Evolutionary conservation across 1,284 basidiomycete genomes (phyloP).

Genomic region (Bjerkandera adusta): DNA sequence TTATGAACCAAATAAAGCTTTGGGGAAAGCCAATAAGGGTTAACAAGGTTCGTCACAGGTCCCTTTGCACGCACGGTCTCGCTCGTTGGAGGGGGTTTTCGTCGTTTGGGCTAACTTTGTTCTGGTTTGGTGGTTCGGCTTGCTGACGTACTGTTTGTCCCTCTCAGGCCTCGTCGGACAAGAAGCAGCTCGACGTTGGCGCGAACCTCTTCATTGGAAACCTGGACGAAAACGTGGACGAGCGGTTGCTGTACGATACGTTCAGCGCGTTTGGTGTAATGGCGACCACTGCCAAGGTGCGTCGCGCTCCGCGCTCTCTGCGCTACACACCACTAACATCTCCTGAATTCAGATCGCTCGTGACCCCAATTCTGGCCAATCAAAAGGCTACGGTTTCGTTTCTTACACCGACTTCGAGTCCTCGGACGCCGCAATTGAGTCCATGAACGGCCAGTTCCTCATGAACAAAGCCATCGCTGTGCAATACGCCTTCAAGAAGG

Average conservation of each 20-base stretch:
- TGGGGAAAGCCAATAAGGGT: slow-evolving; percentile 98
- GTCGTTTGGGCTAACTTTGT: neutral
- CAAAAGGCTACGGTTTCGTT: slow-evolving; percentile 97
- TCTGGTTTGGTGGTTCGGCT: slow-evolving; percentile 1
- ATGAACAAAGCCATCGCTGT: slow-evolving; percentile 98
- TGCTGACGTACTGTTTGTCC: slow-evolving; percentile 11
- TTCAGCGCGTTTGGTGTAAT: slow-evolving; percentile 94
- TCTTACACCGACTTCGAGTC: slow-evolving; percentile 97
- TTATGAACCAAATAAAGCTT: slow-evolving; percentile 99
- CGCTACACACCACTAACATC: slow-evolving; percentile 12
- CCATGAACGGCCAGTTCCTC: slow-evolving; percentile 96
- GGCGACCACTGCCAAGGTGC: slow-evolving; percentile 91
- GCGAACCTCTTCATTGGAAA: slow-evolving; percentile 97
- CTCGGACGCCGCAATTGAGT: slow-evolving; percentile 93
- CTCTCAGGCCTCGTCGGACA: slow-evolving; percentile 84
- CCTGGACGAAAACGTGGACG: slow-evolving; percentile 92
- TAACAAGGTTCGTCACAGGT: slow-evolving; percentile 76
- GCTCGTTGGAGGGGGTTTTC: slow-evolving; percentile 1
- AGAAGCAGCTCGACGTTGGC: slow-evolving; percentile 97
- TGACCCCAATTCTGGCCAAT: slow-evolving; percentile 80
- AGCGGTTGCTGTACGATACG: slow-evolving; percentile 90
- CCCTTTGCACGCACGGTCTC: slow-evolving; percentile 5
- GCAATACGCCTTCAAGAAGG: slow-evolving; percentile 98
- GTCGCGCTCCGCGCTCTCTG: slow-evolving; percentile 29
- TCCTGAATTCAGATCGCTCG: slow-evolving; percentile 71